Percentiles rank a stretch among this genome's conserved stretches.
These are phyloP conservation scores for Colletotrichum sojae DNA, from an alignment of 2,329 filamentous ascomycete species.

Conservation along the genomic window DNA sequence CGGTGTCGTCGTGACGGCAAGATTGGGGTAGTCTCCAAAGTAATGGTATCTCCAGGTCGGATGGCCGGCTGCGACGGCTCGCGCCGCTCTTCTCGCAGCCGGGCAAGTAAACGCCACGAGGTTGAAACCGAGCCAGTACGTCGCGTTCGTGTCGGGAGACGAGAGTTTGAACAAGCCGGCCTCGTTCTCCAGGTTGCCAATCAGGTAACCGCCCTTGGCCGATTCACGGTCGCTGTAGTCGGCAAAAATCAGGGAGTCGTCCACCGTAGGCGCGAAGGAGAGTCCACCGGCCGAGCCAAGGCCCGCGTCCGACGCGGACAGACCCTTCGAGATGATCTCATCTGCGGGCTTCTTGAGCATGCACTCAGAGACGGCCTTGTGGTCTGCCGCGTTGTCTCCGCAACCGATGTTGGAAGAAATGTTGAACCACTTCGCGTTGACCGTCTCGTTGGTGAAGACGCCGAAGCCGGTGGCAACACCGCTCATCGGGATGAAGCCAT, in stretches of 20 bases:
- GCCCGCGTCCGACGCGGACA: slow-evolving; percentile 2
- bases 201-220: slow-evolving; percentile 36
- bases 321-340: slow-evolving; percentile 18
- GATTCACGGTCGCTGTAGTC: slow-evolving; percentile 32
- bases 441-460: slow-evolving; percentile 45
- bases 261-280: slow-evolving; percentile 26
- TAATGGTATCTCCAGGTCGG: slow-evolving; percentile 57
- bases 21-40: slow-evolving; percentile 53
- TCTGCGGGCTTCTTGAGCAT: slow-evolving; percentile 28
- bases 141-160: slow-evolving; percentile 42
- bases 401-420: slow-evolving; percentile 46
- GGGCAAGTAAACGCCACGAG: slow-evolving; percentile 52
- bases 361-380: slow-evolving; percentile 43
- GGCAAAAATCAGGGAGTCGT: slow-evolving; percentile 26
- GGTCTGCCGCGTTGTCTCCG: slow-evolving; percentile 44
- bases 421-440: slow-evolving; percentile 38
- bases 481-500: slow-evolving; percentile 61
- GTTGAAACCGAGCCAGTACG: slow-evolving; percentile 48
- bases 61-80: slow-evolving; percentile 43
- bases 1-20: slow-evolving; percentile 45
- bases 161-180: slow-evolving; percentile 47
- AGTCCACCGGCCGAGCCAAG: slow-evolving; percentile 13
- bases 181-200: slow-evolving; percentile 53
- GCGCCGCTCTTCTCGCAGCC: slow-evolving; percentile 45
- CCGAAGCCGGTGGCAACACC: slow-evolving; percentile 46